These are phyloP conservation scores for Geotrichum siamense DNA, from an alignment of 1,139 yeast genomes.

Conservation along the genomic window DNA sequence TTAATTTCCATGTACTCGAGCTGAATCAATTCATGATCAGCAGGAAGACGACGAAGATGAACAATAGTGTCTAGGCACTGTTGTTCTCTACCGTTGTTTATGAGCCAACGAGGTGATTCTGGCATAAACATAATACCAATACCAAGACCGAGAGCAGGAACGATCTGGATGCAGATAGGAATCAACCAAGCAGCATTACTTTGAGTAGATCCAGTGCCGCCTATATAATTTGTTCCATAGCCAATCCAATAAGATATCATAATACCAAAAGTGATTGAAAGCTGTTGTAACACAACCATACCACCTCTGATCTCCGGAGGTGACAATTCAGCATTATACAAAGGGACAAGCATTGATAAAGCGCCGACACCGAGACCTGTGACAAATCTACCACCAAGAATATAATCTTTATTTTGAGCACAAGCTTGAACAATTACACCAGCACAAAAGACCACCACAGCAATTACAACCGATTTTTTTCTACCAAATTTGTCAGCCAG, in stretches of 20 bases:
- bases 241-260: slow-evolving; percentile 74
- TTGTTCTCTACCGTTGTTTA: slow-evolving; percentile 38
- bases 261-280: slow-evolving; percentile 42
- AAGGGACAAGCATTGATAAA: slow-evolving; percentile 54
- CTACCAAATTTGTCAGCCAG: slow-evolving; percentile 27
- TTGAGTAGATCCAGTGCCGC: slow-evolving; percentile 25
- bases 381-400: slow-evolving; percentile 45
- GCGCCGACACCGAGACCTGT: slow-evolving; percentile 57
- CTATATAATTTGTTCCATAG: slow-evolving; percentile 61
- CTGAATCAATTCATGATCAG: slow-evolving; percentile 23
- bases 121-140: slow-evolving; percentile 26
- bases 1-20: slow-evolving; percentile 40
- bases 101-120: slow-evolving; percentile 55
- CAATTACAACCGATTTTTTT: slow-evolving; percentile 16
- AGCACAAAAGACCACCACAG: slow-evolving; percentile 19
- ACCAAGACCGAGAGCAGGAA: slow-evolving; percentile 31
- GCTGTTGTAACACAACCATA: slow-evolving; percentile 46
- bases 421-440: slow-evolving; percentile 26
- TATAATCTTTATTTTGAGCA: slow-evolving; percentile 23
- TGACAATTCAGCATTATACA: slow-evolving; percentile 52
- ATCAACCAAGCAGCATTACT: slow-evolving; percentile 25
- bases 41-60: slow-evolving; percentile 27
- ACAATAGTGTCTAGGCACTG: slow-evolving; percentile 29
- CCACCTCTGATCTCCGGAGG: slow-evolving; percentile 56
- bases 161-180: slow-evolving; percentile 30